These are phyloP conservation scores for Amanita pseudoporphyria DNA, from an alignment of 768 basidiomycete species.

Conservation along the genomic window DNA sequence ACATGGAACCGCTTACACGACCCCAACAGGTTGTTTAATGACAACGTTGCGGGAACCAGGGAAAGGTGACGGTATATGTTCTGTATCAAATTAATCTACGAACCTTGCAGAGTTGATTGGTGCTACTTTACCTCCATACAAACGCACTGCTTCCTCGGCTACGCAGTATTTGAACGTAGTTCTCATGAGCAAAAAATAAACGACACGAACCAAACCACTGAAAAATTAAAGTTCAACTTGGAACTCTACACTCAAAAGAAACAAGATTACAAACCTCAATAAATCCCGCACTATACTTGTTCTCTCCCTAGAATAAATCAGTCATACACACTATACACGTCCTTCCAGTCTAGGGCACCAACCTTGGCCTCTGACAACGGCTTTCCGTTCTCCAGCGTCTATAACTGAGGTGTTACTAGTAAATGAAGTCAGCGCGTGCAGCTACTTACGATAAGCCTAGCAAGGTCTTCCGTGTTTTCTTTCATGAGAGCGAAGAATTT, in stretches of 20 bases:
- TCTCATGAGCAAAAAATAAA: neutral
- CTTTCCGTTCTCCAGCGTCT: constrained; percentile 97
- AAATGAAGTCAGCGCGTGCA: constrained; percentile 3
- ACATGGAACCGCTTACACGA: constrained; percentile 13
- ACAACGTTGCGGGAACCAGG: constrained; percentile 71
- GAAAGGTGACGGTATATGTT: constrained; percentile 73
- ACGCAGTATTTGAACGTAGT: constrained; percentile 10
- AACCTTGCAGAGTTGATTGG: neutral
- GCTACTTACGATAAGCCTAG: constrained; percentile 66
- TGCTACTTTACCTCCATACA: constrained; percentile 62
- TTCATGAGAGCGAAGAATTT: constrained; percentile 75
- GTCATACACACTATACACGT: neutral
- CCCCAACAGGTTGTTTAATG: constrained; percentile 89
- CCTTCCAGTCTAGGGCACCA: neutral
- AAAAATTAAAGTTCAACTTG: constrained; percentile 1
- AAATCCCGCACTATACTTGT: constrained; percentile 76
- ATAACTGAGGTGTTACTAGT: neutral
- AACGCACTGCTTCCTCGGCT: constrained; percentile 90
- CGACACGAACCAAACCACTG: constrained; percentile 71
- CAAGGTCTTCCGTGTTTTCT: constrained; percentile 80
- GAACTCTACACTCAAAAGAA: neutral
- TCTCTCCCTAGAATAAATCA: constrained; percentile 56
- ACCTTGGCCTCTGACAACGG: constrained; percentile 78
- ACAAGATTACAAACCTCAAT: constrained; percentile 45
- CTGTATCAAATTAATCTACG: constrained; percentile 23